phyloP scores from a whole-genome alignment of 75 land plant species.

The Larix kaempferi region DNA sequence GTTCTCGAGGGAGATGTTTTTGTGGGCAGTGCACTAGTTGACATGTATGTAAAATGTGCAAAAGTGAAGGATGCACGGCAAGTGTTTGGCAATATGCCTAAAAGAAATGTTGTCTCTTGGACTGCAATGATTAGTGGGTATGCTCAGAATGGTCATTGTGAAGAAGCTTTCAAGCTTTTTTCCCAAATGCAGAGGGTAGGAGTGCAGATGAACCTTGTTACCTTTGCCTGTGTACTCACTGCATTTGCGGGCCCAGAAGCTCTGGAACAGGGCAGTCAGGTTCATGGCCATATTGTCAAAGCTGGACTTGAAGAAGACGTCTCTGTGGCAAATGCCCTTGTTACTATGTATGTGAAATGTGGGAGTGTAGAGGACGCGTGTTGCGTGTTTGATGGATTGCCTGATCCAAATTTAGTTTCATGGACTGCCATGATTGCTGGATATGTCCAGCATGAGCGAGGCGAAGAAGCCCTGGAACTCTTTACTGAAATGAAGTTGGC shows the following conservation, averaged over 20 bases:
- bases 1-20: slow-evolving; percentile 25
- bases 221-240: neutral
- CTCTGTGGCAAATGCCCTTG: slow-evolving; percentile 44
- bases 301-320: slow-evolving; percentile 27
- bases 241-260: slow-evolving; percentile 33
- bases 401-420: slow-evolving; percentile 56
- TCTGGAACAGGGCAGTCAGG: slow-evolving; percentile 30
- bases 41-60: slow-evolving; percentile 58
- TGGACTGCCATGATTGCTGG: slow-evolving; percentile 67
- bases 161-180: slow-evolving; percentile 42
- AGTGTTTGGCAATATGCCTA: slow-evolving; percentile 34
- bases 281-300: slow-evolving; percentile 47
- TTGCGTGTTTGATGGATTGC: slow-evolving; percentile 45
- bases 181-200: slow-evolving; percentile 33
- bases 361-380: slow-evolving; percentile 31
- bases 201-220: neutral
- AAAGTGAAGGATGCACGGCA: slow-evolving; percentile 27
- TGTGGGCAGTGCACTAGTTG: slow-evolving; percentile 66
- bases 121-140: slow-evolving; percentile 66
- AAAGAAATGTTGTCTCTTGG: slow-evolving; percentile 54
- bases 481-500: slow-evolving; percentile 52
- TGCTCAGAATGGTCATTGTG: slow-evolving; percentile 43
- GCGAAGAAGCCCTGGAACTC: slow-evolving; percentile 27
- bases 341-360: slow-evolving; percentile 49
- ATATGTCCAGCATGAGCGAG: slow-evolving; percentile 38